phyloP scores from a whole-genome alignment of 202 grass and related monocot species.

The Zizania palustris region DNA sequence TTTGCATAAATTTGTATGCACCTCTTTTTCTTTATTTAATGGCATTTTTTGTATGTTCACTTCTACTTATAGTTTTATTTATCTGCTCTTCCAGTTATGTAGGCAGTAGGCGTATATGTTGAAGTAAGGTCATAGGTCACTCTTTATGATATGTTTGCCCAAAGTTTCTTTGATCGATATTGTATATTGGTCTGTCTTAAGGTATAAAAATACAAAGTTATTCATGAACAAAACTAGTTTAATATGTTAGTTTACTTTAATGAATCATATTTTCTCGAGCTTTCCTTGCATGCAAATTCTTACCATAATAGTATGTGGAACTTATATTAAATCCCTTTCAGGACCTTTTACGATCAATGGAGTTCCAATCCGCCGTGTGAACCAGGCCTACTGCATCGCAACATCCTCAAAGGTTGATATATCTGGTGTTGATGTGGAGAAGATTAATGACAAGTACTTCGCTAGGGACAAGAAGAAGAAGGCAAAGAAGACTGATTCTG shows the following conservation, averaged over 20 bases:
- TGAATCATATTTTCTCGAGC: background rate
- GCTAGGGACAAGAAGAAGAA: slow-evolving; percentile 72
- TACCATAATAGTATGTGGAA: background rate
- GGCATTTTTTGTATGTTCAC: background rate
- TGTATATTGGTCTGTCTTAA: background rate
- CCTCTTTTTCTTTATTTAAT: background rate
- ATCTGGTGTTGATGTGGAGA: slow-evolving; percentile 57
- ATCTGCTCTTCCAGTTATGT: background rate
- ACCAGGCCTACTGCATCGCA: slow-evolving; percentile 64
- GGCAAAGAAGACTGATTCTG: slow-evolving; percentile 74
- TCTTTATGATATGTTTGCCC: background rate
- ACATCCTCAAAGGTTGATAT: slow-evolving; percentile 83
- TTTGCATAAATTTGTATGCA: background rate
- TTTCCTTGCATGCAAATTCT: background rate
- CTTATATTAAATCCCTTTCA: slow-evolving; percentile 18
- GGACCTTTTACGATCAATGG: slow-evolving; percentile 91
- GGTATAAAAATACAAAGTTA: background rate
- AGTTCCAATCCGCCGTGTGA: slow-evolving; percentile 70
- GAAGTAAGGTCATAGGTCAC: background rate
- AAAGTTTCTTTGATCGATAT: background rate
- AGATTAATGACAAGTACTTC: slow-evolving; percentile 86
- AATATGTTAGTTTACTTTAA: background rate
- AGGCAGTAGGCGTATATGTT: background rate
- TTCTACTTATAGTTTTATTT: background rate
- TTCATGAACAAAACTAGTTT: background rate